Base-by-base conservation (phyloP, 257 asterid species). In the Forsythia suspensa region DNA sequence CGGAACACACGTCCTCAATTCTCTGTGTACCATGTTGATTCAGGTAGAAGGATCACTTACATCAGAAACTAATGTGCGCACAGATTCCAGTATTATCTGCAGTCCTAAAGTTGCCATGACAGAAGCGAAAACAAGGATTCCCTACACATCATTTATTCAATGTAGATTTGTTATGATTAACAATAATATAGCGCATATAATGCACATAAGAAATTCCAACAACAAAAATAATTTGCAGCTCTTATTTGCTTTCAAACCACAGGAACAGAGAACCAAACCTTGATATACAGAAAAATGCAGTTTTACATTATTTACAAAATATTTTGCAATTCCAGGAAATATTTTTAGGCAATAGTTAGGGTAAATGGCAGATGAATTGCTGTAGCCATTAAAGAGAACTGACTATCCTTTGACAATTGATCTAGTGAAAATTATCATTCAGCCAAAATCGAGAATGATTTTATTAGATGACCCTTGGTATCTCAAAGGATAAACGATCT, bases 121-220 rank as follows among this genome's bases (percentile, higher is more conserved):
- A 73, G 91, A 88, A 55, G 91, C 91, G 81, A 88, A 88, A 51
- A 88, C 91, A n/a, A 88, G 91, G 76, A 88, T 88, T 73, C 91
- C 91, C 91, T 88, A 84, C 74, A 80, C 36, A 83, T 76, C 52
- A 74, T 57, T 36, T 43, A 48, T 78, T 40, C 55, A 67, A 70
- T 20, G 52, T 40, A 46, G 70, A 59, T 70, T 42, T 29, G 18
- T 11, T 10, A 63, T 16, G 4, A 24, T 24, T 21, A 29, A 21
- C 38, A 10, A 63, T 21, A 63, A 24, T 4, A 16, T 55, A 21
- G 36, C 67, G 8, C 69, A 20, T 0, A n/a, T 21, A 20, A 59
- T 20, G 20, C 34, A 55, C 65, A 15, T 0, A 15, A 9, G 39
- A 24, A 63, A 63, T 5, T 57, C 66, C 34, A 59, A 59, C 34